Evolutionary conservation across 352 stramenopile species (phyloP).

Genomic region (Pythium brassicae): DNA sequence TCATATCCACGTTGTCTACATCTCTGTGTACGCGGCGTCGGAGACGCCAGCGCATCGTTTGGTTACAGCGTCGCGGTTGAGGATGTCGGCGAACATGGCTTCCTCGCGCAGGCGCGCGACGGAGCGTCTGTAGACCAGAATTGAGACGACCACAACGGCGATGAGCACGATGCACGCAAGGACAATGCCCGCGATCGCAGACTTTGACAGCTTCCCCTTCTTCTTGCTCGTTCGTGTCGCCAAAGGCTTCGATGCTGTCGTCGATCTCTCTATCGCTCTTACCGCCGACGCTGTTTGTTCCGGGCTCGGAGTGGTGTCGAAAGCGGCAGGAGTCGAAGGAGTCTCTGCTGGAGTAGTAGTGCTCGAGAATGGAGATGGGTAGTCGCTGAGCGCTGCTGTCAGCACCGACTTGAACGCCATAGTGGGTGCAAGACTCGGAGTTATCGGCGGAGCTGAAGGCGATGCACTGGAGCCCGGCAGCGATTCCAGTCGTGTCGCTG

Average conservation of each 20-base stretch:
- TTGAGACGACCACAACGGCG: neutral
- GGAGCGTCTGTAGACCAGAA: constrained; percentile 2
- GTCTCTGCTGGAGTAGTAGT: no score
- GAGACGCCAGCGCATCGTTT: neutral
- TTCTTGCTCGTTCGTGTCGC: neutral
- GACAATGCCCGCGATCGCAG: constrained; percentile 1
- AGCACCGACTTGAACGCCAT: no score
- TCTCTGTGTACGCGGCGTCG: constrained; percentile 3
- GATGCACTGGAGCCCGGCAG: no score
- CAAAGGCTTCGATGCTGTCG: neutral
- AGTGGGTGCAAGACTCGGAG: no score
- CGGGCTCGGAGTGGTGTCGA: neutral
- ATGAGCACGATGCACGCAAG: neutral
- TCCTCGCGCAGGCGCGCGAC: constrained; percentile 4
- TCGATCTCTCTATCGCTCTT: no score
- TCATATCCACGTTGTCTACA: constrained; percentile 1
- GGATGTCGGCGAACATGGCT: constrained; percentile 7
- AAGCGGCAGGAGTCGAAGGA: no score
- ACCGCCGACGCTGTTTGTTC: neutral
- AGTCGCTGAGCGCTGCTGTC: no score
- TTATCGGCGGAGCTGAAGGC: no score
- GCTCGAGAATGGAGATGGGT: no score
- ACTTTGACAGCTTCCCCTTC: neutral
- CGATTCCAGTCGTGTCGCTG: neutral
- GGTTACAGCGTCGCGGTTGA: neutral